These are phyloP conservation scores for Fusarium keratoplasticum DNA, from an alignment of 2,329 filamentous ascomycete species.

Conservation along the genomic window DNA sequence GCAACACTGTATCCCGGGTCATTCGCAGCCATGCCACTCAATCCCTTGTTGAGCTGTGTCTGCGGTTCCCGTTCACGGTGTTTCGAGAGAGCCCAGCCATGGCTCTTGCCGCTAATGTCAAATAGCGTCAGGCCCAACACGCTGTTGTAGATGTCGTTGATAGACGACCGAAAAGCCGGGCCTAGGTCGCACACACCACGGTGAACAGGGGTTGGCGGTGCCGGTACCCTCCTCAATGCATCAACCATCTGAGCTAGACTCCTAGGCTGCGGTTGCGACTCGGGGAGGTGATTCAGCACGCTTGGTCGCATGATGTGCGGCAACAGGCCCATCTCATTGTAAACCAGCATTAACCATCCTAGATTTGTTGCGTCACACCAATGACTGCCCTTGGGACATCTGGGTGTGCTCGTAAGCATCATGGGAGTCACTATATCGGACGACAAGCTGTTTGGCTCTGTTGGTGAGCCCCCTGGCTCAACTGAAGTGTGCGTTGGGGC, in stretches of 20 bases:
- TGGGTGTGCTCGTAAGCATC: slow-evolving; percentile 52
- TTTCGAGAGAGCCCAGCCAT: slow-evolving; percentile 63
- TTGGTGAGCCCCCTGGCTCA: slow-evolving; percentile 32
- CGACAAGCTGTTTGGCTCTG: slow-evolving; percentile 35
- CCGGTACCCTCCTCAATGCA: slow-evolving; percentile 56
- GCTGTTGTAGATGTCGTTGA: slow-evolving; percentile 64
- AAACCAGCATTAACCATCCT: slow-evolving; percentile 65
- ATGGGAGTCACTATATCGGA: slow-evolving; percentile 31
- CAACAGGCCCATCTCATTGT: slow-evolving; percentile 60
- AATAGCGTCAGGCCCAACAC: slow-evolving; percentile 61
- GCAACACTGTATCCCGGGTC: slow-evolving; percentile 49
- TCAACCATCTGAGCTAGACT: slow-evolving; percentile 61
- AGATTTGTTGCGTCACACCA: slow-evolving; percentile 65
- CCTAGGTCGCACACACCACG: slow-evolving; percentile 63
- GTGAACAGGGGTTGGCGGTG: slow-evolving; percentile 55
- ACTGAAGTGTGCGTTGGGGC: slow-evolving; percentile 37
- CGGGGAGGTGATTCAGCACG: slow-evolving; percentile 39
- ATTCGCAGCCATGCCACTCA: slow-evolving; percentile 48
- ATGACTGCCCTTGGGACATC: slow-evolving; percentile 63
- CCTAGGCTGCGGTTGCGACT: slow-evolving; percentile 44
- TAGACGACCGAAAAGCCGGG: slow-evolving; percentile 58
- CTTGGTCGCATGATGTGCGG: slow-evolving; percentile 53
- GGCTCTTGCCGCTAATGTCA: slow-evolving; percentile 60
- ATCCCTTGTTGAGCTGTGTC: slow-evolving; percentile 44
- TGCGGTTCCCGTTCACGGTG: slow-evolving; percentile 52